Base-by-base conservation (phyloP, 2,329 filamentous ascomycete genomes). In the Hymenoscyphus fructigenus region DNA sequence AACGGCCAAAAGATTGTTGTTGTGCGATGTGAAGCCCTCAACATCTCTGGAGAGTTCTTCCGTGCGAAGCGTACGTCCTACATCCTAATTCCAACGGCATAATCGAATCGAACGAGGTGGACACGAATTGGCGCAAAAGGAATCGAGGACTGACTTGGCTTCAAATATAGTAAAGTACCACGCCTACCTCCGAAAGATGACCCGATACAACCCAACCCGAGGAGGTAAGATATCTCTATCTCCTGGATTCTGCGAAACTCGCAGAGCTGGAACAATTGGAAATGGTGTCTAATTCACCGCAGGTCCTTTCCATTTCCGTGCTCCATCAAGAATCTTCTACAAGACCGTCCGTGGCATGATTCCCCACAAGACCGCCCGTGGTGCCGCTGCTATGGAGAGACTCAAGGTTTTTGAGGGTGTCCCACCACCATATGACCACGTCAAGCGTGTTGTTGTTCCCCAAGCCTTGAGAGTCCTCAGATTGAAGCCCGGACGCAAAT, bases 21-120 rank as follows among this genome's bases (percentile, higher is more conserved):
- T 77, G 95, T 99, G 81, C 92, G 95, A 87, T 96, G 91, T 85
- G 95, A 99, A 86, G 93, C 92, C 78, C 89, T 99, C 83, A 99
- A 99, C 90, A 99, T 99, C 88, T 99, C 95, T 76, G 95, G 95
- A 85, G 95, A 98, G 88, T 99, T 99, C 92, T 99, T 99, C 91
- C 93, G 95, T 83, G 90, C 94, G 76, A 99, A 99, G 91, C 91
- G 95, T 99, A 97, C 84, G 94, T 97, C 78, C 29, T 67, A 63
- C 65, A 70, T 58, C 62, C 53, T 63, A 59, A 65, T 58, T 56
- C 29, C 20, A 44, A 41, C 53, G 59, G 29, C 44, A 61, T 36
- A 36, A 50, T 63, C n/a, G 62, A 60, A 47, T 64, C 60, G 65
- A 62, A 66, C 55, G 63, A 57, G 44, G 56, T 61, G 60, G 60